A percentile compares a stretch with the other conserved stretches of the same genome.
Evolutionary conservation across 495 filamentous ascomycete species (phyloP).

Genomic region (Tuber aestivum): DNA sequence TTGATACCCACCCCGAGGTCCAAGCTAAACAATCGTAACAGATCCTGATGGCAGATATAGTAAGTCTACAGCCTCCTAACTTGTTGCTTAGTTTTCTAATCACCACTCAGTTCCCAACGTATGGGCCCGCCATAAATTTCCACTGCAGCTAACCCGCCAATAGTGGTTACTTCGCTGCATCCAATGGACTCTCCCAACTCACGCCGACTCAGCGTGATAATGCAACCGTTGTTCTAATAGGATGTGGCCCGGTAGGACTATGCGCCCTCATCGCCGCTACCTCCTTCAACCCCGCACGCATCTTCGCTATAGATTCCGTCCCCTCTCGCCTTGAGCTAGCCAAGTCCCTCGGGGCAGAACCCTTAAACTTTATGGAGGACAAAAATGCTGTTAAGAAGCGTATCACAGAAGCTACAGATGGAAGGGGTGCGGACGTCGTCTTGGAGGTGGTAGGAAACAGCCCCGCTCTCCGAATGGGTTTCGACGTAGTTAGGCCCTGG

Average conservation of each 20-base stretch:
- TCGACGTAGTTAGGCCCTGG: conserved; percentile 80
- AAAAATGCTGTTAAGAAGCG: conserved; percentile 61
- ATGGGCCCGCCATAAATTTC: background rate
- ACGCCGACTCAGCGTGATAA: conserved; percentile 58
- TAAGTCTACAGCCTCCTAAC: conserved; percentile 8
- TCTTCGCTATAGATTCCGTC: conserved; percentile 82
- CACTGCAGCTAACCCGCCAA: conserved; percentile 42
- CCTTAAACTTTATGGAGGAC: conserved; percentile 71
- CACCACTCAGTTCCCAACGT: conserved; percentile 33
- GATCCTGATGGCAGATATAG: conserved; percentile 81
- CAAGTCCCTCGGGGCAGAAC: conserved; percentile 71
- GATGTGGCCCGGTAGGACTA: conserved; percentile 82
- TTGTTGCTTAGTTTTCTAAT: conserved; percentile 7
- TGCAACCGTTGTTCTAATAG: conserved; percentile 72
- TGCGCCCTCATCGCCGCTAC: conserved; percentile 80
- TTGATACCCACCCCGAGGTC: background rate
- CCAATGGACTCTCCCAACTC: conserved; percentile 68
- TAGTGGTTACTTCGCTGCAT: conserved; percentile 88
- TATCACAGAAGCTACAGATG: conserved; percentile 70
- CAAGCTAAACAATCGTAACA: conserved; percentile 7
- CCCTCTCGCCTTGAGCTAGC: conserved; percentile 72
- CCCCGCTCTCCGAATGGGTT: conserved; percentile 73
- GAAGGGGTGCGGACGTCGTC: conserved; percentile 81
- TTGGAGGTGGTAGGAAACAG: conserved; percentile 88
- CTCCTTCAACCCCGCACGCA: conserved; percentile 69